These are phyloP conservation scores for Eruca vesicaria DNA, from an alignment of 441 rosid genomes.

Conservation along the genomic window DNA sequence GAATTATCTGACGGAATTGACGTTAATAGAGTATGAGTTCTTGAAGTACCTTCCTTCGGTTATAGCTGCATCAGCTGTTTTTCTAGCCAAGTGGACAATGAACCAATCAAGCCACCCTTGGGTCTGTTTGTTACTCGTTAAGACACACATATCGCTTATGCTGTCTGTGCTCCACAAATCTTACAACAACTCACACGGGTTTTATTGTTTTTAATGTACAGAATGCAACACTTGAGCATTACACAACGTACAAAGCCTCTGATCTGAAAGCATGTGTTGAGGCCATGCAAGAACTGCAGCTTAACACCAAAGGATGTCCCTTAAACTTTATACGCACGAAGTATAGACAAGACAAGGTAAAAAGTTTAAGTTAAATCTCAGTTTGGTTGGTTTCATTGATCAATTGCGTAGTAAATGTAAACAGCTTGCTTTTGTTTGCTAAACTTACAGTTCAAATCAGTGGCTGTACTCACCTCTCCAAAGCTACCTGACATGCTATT, in stretches of 20 bases:
- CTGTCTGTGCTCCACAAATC: conserved; percentile 18
- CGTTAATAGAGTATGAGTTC: conserved; percentile 49
- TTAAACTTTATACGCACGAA: conserved; percentile 50
- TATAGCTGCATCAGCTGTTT: conserved; percentile 64
- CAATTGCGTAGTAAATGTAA: not conserved
- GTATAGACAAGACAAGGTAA: conserved; percentile 58
- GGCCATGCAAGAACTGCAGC: conserved; percentile 54
- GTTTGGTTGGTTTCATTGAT: not conserved
- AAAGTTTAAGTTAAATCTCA: not conserved
- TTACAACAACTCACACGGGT: conserved; percentile 13
- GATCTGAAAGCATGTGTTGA: conserved; percentile 45
- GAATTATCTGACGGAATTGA: conserved; percentile 54
- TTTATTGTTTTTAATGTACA: not conserved
- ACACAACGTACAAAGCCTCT: conserved; percentile 47
- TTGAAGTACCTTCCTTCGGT: conserved; percentile 52
- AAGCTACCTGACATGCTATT: conserved; percentile 45
- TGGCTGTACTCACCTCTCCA: conserved; percentile 44
- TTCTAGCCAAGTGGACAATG: conserved; percentile 67
- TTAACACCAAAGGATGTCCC: conserved; percentile 49
- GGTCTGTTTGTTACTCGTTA: conserved; percentile 37
- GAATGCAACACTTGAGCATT: conserved; percentile 62
- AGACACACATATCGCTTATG: not conserved
- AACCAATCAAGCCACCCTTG: conserved; percentile 61
- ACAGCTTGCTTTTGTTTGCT: conserved; percentile 10
- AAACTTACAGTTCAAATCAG: conserved; percentile 42